These are phyloP conservation scores for Colletotrichum trifolii DNA, from an alignment of 2,329 filamentous ascomycete species.

Conservation along the genomic window DNA sequence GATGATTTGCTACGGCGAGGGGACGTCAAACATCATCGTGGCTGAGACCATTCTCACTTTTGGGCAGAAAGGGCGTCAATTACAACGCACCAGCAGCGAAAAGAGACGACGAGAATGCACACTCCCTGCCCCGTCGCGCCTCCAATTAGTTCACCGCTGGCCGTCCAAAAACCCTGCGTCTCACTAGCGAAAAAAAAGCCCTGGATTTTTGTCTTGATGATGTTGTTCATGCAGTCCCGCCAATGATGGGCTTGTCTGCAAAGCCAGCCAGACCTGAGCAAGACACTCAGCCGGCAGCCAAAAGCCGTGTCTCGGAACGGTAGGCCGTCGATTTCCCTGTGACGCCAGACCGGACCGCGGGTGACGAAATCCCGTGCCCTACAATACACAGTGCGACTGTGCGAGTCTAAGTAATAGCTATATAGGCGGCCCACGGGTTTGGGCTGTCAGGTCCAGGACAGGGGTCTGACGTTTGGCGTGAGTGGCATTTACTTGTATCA, in stretches of 20 bases:
- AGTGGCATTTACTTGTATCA: not conserved
- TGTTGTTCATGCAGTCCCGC: no score
- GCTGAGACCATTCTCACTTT: no score
- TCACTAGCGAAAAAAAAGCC: no score
- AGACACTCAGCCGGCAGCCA: not conserved
- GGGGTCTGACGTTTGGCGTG: slow-evolving; percentile 7
- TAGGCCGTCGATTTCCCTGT: slow-evolving; percentile 2
- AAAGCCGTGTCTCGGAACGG: not conserved
- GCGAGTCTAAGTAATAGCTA: no score
- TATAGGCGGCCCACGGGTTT: no score
- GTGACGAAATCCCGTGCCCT: slow-evolving; percentile 32
- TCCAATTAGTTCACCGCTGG: not conserved
- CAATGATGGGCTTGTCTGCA: no score
- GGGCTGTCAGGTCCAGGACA: slow-evolving; percentile 10
- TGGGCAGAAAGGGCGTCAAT: not conserved
- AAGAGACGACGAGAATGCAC: slow-evolving; percentile 14
- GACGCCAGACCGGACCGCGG: slow-evolving; percentile 30
- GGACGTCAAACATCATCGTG: no score
- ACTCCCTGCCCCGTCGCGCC: slow-evolving; percentile 5
- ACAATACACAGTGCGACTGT: no score
- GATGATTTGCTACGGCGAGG: no score
- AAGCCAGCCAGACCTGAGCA: not conserved
- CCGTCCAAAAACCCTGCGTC: no score
- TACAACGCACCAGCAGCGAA: not conserved
- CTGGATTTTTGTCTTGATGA: no score